Evolutionary conservation across 257 asterid species (phyloP).

Genomic region (Thymus quinquecostatus): DNA sequence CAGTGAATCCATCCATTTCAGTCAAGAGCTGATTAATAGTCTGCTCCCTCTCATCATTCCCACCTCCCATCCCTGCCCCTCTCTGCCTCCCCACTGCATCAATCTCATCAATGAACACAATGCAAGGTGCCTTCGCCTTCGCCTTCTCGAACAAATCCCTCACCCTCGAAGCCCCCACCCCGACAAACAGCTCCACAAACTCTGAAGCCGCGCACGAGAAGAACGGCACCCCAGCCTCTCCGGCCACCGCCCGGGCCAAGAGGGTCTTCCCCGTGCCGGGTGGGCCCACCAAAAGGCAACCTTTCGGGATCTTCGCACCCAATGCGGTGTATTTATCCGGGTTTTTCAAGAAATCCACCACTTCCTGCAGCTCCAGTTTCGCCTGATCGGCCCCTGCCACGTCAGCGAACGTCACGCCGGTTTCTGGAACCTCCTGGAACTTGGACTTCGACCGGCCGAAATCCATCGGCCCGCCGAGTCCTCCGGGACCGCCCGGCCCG

Average conservation of each 20-base stretch:
- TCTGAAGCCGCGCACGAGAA: slow-evolving; percentile 99
- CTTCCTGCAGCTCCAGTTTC: slow-evolving; percentile 92
- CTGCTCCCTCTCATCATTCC: slow-evolving; percentile 98
- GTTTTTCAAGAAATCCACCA: slow-evolving; percentile 92
- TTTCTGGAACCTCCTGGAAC: slow-evolving; percentile 97
- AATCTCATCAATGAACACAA: slow-evolving; percentile 95
- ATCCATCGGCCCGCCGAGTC: slow-evolving; percentile 98
- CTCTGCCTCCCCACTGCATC: slow-evolving; percentile 99
- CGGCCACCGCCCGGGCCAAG: slow-evolving; percentile 94
- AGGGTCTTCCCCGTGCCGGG: slow-evolving; percentile 98
- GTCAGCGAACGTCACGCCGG: slow-evolving; percentile 89
- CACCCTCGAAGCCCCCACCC: slow-evolving; percentile 98
- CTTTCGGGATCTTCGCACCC: slow-evolving; percentile 96
- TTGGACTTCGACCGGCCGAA: slow-evolving; percentile 94
- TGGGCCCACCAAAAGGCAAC: slow-evolving; percentile 94
- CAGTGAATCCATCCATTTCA: slow-evolving; percentile 98
- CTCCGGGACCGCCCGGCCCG: slow-evolving; percentile 98
- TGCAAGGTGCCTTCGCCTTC: slow-evolving; percentile 92
- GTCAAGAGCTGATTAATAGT: slow-evolving; percentile 97
- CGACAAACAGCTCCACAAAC: slow-evolving; percentile 93
- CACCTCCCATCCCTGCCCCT: slow-evolving; percentile 96
- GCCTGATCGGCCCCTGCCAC: slow-evolving; percentile 99
- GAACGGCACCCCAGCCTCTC: slow-evolving; percentile 97
- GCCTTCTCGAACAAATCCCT: slow-evolving; percentile 99
- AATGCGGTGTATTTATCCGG: slow-evolving; percentile 96